phyloP scores from a whole-genome alignment of 2,329 filamentous ascomycete genomes.

The Elsinoe arachidis region DNA sequence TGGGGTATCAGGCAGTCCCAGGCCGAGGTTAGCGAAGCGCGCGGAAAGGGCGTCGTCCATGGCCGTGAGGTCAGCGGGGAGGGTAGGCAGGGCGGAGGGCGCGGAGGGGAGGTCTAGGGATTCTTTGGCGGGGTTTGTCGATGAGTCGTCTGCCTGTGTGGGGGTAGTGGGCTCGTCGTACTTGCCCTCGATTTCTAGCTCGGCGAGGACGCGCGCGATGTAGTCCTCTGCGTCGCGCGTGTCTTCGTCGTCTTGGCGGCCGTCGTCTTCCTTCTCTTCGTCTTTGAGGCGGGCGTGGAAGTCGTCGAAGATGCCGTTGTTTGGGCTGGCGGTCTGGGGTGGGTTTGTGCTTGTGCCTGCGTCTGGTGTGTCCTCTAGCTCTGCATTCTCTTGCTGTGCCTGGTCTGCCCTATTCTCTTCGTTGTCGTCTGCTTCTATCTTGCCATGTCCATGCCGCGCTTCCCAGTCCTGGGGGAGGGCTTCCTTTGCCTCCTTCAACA shows the following conservation, averaged over 20 bases:
- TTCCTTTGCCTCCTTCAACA: slow-evolving; percentile 34
- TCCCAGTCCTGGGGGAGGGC: slow-evolving; percentile 29
- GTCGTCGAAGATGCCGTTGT: neutral
- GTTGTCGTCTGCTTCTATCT: slow-evolving; percentile 1
- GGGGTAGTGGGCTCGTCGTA: slow-evolving; percentile 20
- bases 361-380: too few relatives aligned
- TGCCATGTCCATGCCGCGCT: slow-evolving; percentile 18
- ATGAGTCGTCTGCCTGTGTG: slow-evolving; percentile 13
- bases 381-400: too few relatives aligned
- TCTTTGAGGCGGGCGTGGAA: slow-evolving; percentile 3
- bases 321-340: neutral
- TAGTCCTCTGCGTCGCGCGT: slow-evolving; percentile 38
- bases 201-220: slow-evolving; percentile 38
- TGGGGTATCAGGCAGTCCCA: slow-evolving; percentile 40
- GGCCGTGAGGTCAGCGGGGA: slow-evolving; percentile 20
- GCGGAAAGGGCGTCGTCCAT: slow-evolving; percentile 39
- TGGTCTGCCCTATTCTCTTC: neutral
- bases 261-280: slow-evolving; percentile 13
- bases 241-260: slow-evolving; percentile 24
- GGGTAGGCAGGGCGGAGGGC: slow-evolving; percentile 22
- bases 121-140: neutral
- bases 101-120: slow-evolving; percentile 25
- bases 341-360: neutral
- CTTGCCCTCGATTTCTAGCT: slow-evolving; percentile 36
- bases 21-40: slow-evolving; percentile 36